A percentile compares a stretch with the other conserved stretches of the same genome.
These are phyloP conservation scores for Aspergillus pseudonomiae DNA, from an alignment of 2,329 filamentous ascomycete genomes.

Conservation along the genomic window DNA sequence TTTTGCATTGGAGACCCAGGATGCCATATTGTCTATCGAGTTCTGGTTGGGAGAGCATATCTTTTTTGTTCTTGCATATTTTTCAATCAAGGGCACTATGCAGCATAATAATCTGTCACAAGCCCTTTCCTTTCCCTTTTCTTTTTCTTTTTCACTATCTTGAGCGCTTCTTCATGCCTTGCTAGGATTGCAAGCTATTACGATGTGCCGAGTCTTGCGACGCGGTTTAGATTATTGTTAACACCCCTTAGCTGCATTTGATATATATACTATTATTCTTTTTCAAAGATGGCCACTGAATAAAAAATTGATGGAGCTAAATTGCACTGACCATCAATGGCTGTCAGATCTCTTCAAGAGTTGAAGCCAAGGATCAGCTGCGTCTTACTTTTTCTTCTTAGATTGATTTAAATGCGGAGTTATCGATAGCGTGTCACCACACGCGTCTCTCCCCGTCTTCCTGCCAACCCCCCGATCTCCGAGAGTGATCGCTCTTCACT, in stretches of 20 bases:
- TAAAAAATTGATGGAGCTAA: not conserved
- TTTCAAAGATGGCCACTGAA: not conserved
- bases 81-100: not conserved
- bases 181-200: not conserved
- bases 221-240: not conserved
- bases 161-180: not conserved
- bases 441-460: constrained; percentile 11
- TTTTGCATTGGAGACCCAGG: not conserved
- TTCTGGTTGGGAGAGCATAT: not conserved
- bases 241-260: not conserved
- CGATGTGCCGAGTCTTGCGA: not conserved
- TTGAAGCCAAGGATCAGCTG: not conserved
- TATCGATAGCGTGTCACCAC: constrained; percentile 17
- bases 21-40: not conserved
- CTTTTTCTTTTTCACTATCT: not conserved
- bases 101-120: not conserved
- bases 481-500: not conserved
- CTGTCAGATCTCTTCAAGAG: not conserved
- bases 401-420: constrained; percentile 9
- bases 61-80: constrained; percentile 6
- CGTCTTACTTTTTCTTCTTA: not conserved
- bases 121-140: not conserved
- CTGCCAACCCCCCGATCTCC: constrained; percentile 1
- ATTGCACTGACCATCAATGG: not conserved
- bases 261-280: not conserved